Evolutionary conservation across 2,329 filamentous ascomycete genomes (phyloP), one percentile per base, ranked within the genome.

Genomic region (Mariannaea sp.): DNA sequence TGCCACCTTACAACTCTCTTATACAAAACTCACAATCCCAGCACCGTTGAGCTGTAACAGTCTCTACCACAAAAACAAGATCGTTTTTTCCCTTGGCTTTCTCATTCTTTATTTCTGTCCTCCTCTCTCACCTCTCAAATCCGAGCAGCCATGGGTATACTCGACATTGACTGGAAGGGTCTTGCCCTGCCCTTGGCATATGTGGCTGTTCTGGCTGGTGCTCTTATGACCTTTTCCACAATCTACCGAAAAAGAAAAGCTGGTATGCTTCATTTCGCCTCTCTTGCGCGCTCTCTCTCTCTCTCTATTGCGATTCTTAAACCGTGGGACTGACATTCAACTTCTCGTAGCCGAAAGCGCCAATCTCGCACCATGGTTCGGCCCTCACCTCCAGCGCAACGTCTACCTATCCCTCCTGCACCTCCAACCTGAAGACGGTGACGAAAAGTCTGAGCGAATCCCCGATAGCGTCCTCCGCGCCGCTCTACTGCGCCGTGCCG

Each of bases 171-270:
- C 80, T 96, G 91, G 91, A 77, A 89, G 75, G 88, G 89, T 76
- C 87, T 97, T 57, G 79, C 85, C 69, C 84, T 97, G 67, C 93
- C 94, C 55, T 83, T 97, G 69, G 87, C 90, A 75, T 99, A 99
- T 75, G 81, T 99, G 55, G 81, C 85, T 64, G 89, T 97, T 55
- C 86, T 99, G 49, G 81, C 90, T 68, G 91, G 92, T 67, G 93
- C 92, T 29, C 84, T 99, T 64, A 87, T 89, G 70, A 94, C 91
- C 60, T 99, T 99, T 76, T 95, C 91, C 41, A 90, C 85, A 51
- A 85, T 97, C 58, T 97, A 97, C 75, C 87, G 93, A 67, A 93
- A 94, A 77, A 86, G 94, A 73, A 94, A 96, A 82, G 87, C 89
- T 64, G 78, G 88, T 90, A 77, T 58, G 84, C 29, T 36, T 22